Evolutionary conservation across 305 asterid species (phyloP), one percentile per base, ranked within the genome.

Genomic region (Fraxinus velutina): DNA sequence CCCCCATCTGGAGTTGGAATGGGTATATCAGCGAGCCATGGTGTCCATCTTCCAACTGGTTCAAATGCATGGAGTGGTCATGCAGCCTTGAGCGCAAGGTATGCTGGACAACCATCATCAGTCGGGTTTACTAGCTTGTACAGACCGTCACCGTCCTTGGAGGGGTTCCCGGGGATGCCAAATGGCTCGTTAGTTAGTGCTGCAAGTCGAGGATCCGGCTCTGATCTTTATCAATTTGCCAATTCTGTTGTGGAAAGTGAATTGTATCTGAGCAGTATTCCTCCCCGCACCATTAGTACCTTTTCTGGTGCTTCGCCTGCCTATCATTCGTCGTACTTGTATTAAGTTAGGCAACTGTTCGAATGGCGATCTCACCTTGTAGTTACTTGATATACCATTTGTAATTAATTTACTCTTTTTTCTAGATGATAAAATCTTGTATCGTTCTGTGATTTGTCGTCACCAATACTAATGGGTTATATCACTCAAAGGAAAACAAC

Each of bases 141-240:
- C 82, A 78, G 89, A 77, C 70, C 83, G 34, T 70, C 92, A 3
- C 55, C 87, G 5, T 89, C 92, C 33, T 27, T 86, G 70, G 92
- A 93, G 73, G 85, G 86, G 19, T 88, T 84, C 84, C 80, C 83
- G 0, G 91, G 93, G 78, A 66, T 86, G 85, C 86, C 85, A 71
- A 89, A 85, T 78, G 74, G 77, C 36, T 84, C 94, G 12, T 83
- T 88, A 0, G 81, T 60, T 79, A 90, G 89, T 42, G 78, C 4
- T 57, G 87, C 84, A 64, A 82, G 70, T 78, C 88, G 84, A 81
- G 85, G 79, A 33, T 57, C 91, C 15, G 80, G 85, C 15, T 77
- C 93, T 79, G 90, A 92, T 86, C 88, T 89, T 12, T 92, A 92
- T 87, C 96, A 91, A 78, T 90, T 90, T 86, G 92, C 92, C 4